phyloP scores from a whole-genome alignment of 1,139 yeast genomes.

The Candida dubliniensis region DNA sequence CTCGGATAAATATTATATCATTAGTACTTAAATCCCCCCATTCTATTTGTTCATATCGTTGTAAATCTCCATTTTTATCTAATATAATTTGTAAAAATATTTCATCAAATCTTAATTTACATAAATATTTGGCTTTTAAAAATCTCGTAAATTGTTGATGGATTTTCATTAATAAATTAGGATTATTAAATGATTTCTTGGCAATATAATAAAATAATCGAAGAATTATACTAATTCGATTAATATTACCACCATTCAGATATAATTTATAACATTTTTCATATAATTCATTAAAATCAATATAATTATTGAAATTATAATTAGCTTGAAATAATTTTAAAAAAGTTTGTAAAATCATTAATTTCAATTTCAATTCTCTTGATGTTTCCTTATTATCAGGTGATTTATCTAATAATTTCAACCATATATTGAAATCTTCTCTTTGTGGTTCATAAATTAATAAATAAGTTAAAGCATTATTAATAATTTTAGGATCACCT shows the following conservation, averaged over 20 bases:
- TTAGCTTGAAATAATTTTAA: conserved; percentile 39
- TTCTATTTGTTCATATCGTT: conserved; percentile 15
- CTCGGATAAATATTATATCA: conserved; percentile 7
- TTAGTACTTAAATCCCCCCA: conserved; percentile 19
- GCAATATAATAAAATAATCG: conserved; percentile 38
- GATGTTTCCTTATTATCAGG: neutral
- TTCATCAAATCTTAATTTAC: conserved; percentile 34
- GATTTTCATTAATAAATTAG: conserved; percentile 15
- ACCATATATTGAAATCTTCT: conserved; percentile 12
- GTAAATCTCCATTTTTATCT: conserved; percentile 17
- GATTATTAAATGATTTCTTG: conserved; percentile 8
- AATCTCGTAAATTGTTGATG: conserved; percentile 27
- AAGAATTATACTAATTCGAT: conserved; percentile 34
- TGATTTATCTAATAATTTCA: conserved; percentile 8
- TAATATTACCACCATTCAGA: conserved; percentile 41
- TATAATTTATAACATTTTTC: conserved; percentile 59
- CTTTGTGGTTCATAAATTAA: conserved; percentile 29
- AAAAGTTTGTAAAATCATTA: conserved; percentile 30
- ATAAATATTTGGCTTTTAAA: conserved; percentile 30
- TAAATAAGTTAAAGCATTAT: conserved; percentile 45
- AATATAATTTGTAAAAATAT: conserved; percentile 28
- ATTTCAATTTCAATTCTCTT: conserved; percentile 23
- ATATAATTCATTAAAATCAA: conserved; percentile 27
- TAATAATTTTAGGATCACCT: conserved; percentile 51
- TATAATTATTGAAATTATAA: conserved; percentile 9